phyloP scores from a whole-genome alignment of 768 basidiomycete genomes.

The Cystobasidium onofrii region DNA sequence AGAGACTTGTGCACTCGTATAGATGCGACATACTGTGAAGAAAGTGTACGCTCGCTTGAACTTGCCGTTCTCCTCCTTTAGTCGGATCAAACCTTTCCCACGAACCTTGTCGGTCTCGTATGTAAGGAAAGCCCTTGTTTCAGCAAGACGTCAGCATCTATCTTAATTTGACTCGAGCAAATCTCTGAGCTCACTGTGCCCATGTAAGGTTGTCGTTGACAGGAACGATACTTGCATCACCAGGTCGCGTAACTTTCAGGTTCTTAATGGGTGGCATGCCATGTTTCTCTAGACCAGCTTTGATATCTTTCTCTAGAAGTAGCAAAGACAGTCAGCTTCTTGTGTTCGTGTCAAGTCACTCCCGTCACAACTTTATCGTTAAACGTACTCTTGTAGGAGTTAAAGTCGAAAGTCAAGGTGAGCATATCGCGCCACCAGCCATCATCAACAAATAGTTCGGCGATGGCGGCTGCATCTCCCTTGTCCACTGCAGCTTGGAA shows the following conservation, averaged over 20 bases:
- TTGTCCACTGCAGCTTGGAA: slow-evolving; percentile 32
- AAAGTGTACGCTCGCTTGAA: slow-evolving; percentile 38
- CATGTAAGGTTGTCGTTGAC: slow-evolving; percentile 36
- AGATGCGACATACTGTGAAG: slow-evolving; percentile 35
- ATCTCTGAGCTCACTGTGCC: slow-evolving; percentile 30
- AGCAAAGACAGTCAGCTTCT: background rate
- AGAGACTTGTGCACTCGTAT: background rate
- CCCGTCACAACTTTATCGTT: no score
- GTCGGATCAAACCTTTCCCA: slow-evolving; percentile 39
- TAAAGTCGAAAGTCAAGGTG: slow-evolving; percentile 38
- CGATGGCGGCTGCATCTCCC: slow-evolving; percentile 34
- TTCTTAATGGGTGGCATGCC: slow-evolving; percentile 35
- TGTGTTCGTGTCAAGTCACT: no score
- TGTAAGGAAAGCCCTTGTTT: slow-evolving; percentile 34
- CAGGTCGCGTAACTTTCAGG: slow-evolving; percentile 28
- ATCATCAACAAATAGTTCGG: slow-evolving; percentile 35
- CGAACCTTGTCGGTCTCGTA: slow-evolving; percentile 38
- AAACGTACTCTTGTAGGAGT: slow-evolving; percentile 29
- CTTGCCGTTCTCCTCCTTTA: slow-evolving; percentile 35
- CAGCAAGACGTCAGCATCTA: slow-evolving; percentile 2
- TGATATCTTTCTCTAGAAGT: slow-evolving; percentile 35
- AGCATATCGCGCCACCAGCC: slow-evolving; percentile 42
- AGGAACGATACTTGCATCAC: slow-evolving; percentile 34
- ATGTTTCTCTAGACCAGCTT: slow-evolving; percentile 31
- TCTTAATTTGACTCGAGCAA: background rate